Evolutionary conservation across 2,329 filamentous ascomycete species (phyloP).

Genomic region (Trichoderma sp.): DNA sequence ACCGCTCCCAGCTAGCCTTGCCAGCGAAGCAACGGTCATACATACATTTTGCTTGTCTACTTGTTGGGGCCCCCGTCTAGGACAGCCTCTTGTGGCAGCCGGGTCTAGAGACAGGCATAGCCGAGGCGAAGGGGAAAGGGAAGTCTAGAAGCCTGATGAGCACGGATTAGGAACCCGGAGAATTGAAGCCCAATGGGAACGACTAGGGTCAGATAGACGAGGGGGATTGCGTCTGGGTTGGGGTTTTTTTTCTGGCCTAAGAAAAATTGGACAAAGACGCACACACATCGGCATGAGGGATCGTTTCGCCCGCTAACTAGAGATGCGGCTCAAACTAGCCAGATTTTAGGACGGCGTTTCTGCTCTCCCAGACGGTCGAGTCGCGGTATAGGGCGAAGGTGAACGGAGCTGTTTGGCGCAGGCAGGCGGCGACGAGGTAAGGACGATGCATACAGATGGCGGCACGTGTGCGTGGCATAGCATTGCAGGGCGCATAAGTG

Average conservation of each 20-base stretch:
- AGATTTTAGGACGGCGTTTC: neutral
- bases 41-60: neutral
- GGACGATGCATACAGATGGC: conserved; percentile 12
- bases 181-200: conserved; percentile 22
- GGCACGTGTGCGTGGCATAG: conserved; percentile 28
- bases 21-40: conserved; percentile 16
- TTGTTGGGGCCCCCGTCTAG: neutral
- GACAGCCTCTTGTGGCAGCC: neutral
- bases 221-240: neutral
- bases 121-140: neutral
- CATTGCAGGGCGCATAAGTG: conserved; percentile 25
- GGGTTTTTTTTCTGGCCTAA: neutral
- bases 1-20: conserved; percentile 12
- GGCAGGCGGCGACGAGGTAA: neutral
- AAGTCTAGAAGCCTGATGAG: conserved; percentile 8
- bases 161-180: neutral
- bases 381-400: neutral
- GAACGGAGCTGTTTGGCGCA: neutral
- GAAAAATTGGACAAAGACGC: neutral
- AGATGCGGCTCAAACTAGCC: neutral
- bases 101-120: neutral
- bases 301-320: neutral
- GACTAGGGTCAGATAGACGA: conserved; percentile 4
- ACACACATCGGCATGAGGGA: neutral
- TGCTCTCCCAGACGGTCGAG: neutral